Base-by-base conservation (phyloP, 305 asterid species). In the Rubia occidens region DNA sequence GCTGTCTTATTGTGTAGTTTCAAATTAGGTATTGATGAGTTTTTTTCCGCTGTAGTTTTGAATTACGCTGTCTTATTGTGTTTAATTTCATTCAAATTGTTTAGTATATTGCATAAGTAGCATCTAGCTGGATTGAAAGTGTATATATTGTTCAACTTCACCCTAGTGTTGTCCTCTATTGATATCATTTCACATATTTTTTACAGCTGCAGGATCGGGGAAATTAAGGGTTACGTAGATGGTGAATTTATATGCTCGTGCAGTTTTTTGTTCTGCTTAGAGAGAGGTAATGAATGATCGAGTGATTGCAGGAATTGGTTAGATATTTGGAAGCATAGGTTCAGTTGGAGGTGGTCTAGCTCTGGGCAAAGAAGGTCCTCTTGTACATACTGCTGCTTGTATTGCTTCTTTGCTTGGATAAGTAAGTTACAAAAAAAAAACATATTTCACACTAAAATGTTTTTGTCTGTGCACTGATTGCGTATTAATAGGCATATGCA, bases 401-500 rank as follows among this genome's bases (percentile, higher is more conserved):
- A 89, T 94, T 80, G 99, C 99, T 72, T 94, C 99, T n/a, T 87
- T 94, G 84, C 91, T 94, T 78, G 99, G 99, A 71, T 97, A 94
- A 81, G 97, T 89, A 86, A 84, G 95, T 79, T 37, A 32, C 17
- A n/a, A 5, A 75, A 56, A 63, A 13, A 67, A 49, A 4, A 29
- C 62, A 21, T 24, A 42, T 40, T 59, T 69, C 59, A 49, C 54
- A 60, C 35, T 66, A 14, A 26, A 65, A 17, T 35, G 53, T 4
- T 13, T 62, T 20, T 21, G 37, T 35, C 47, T 53, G 8, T 3
- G 24, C 18, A 9, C 14, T 58, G 2, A 8, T 11, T 68, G 20
- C 17, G 6, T 21, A 18, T 67, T 40, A 59, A 11, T 18, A 17
- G 61, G 58, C 62, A 62, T 8, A 15, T 11, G 60, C 58, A 14